phyloP scores from a whole-genome alignment of 2,329 filamentous ascomycete species.

The Colletotrichum euphorbiae region DNA sequence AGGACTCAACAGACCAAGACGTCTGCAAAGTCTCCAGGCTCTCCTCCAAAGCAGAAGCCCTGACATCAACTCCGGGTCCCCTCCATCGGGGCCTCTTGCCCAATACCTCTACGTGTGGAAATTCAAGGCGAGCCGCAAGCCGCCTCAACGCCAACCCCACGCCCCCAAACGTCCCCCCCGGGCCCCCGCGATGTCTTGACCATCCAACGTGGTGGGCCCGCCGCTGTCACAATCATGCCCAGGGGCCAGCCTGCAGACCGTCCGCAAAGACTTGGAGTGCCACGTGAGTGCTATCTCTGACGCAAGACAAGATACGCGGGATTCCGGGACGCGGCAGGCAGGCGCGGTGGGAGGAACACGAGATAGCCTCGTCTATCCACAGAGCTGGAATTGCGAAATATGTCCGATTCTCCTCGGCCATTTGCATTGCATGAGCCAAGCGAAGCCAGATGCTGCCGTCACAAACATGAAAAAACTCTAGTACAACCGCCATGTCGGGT shows the following conservation, averaged over 20 bases:
- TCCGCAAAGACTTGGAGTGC: neutral
- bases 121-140: neutral
- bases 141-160: neutral
- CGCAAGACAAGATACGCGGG: neutral
- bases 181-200: constrained; percentile 8
- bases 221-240: constrained; percentile 22
- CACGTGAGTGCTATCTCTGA: too few species aligned
- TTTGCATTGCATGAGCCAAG: constrained; percentile 13
- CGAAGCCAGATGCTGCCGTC: constrained; percentile 2
- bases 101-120: constrained; percentile 5
- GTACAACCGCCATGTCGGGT: constrained; percentile 21
- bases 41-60: constrained; percentile 1
- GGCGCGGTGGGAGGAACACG: neutral
- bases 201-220: neutral
- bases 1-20: neutral
- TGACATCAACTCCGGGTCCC: constrained; percentile 29
- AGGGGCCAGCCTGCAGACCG: constrained; percentile 1
- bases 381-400: constrained; percentile 29
- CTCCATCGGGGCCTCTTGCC: constrained; percentile 19
- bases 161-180: constrained; percentile 6
- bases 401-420: constrained; percentile 25
- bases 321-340: constrained; percentile 3
- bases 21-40: neutral
- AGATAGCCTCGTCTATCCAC: neutral
- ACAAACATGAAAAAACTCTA: constrained; percentile 1